These are phyloP conservation scores for Cercis canadensis DNA, from an alignment of 306 rosid species.

Conservation along the genomic window DNA sequence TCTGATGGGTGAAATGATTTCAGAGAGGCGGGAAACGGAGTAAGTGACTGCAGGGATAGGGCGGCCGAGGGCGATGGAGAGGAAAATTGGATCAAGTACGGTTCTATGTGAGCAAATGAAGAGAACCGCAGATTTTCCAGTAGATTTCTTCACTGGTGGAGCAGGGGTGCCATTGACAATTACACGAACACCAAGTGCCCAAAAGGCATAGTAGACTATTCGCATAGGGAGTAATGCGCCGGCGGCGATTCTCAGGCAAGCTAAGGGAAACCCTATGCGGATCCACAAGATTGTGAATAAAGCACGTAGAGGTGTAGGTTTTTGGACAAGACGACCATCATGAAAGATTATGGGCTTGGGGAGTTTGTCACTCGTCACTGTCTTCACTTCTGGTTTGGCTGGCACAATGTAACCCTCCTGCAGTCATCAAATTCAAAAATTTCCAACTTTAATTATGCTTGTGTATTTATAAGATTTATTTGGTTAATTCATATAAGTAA, in stretches of 20 bases:
- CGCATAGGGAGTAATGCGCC: constrained; percentile 88
- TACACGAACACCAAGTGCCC: constrained; percentile 79
- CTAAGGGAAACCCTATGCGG: constrained; percentile 71
- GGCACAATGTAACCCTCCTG: constrained; percentile 79
- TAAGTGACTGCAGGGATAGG: constrained; percentile 83
- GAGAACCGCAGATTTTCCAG: constrained; percentile 55
- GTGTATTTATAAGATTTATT: neutral
- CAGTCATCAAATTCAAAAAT: neutral
- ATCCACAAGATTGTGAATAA: constrained; percentile 71
- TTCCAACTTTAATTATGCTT: neutral
- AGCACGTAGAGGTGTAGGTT: constrained; percentile 71
- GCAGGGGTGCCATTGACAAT: constrained; percentile 73
- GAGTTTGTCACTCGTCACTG: constrained; percentile 60
- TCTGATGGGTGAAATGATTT: constrained; percentile 78
- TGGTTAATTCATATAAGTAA: neutral
- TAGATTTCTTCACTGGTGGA: constrained; percentile 48
- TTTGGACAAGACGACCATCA: constrained; percentile 77
- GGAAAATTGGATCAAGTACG: constrained; percentile 85
- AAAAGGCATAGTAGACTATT: constrained; percentile 65
- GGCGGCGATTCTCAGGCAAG: constrained; percentile 69
- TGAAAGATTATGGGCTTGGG: constrained; percentile 87
- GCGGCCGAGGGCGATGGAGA: constrained; percentile 74
- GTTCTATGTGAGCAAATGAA: constrained; percentile 82
- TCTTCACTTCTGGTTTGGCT: constrained; percentile 44
- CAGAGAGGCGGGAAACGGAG: constrained; percentile 79